phyloP scores from a whole-genome alignment of 148 eudicot species.

The Nyssa sinensis region DNA sequence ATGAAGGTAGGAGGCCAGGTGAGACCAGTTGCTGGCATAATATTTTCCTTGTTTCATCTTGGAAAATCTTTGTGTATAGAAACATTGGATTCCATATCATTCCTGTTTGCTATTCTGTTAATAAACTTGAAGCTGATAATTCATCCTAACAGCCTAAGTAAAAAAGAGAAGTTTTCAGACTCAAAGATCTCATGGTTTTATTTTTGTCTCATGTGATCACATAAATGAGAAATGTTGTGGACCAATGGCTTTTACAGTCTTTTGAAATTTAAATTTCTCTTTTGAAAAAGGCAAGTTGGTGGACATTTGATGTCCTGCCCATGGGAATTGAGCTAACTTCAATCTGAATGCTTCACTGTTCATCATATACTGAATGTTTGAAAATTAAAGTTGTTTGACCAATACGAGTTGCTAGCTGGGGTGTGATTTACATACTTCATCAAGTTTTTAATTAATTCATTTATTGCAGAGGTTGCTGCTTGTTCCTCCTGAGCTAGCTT shows the following conservation, averaged over 20 bases:
- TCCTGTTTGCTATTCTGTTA: background rate
- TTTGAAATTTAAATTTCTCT: background rate
- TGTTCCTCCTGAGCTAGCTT: constrained; percentile 92
- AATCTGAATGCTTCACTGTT: background rate
- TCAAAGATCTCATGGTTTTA: background rate
- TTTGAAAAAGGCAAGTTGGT: background rate
- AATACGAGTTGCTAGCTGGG: background rate
- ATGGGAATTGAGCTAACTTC: background rate
- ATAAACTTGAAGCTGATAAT: background rate
- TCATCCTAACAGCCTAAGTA: background rate
- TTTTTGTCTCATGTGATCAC: background rate
- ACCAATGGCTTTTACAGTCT: background rate
- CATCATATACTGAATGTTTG: background rate
- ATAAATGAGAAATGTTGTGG: background rate
- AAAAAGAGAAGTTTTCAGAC: background rate
- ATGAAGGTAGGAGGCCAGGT: constrained; percentile 99
- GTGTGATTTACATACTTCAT: background rate
- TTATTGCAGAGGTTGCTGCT: constrained; percentile 65
- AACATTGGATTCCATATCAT: background rate
- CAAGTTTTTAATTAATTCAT: background rate
- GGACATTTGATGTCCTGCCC: background rate
- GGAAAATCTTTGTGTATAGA: background rate
- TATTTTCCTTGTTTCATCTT: background rate
- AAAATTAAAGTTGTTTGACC: background rate
- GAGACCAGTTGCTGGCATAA: constrained; percentile 8